A percentile compares a stretch with the other conserved stretches of the same genome.
phyloP scores from a whole-genome alignment of 176 grass and related monocot species.

The Oryza meridionalis region DNA sequence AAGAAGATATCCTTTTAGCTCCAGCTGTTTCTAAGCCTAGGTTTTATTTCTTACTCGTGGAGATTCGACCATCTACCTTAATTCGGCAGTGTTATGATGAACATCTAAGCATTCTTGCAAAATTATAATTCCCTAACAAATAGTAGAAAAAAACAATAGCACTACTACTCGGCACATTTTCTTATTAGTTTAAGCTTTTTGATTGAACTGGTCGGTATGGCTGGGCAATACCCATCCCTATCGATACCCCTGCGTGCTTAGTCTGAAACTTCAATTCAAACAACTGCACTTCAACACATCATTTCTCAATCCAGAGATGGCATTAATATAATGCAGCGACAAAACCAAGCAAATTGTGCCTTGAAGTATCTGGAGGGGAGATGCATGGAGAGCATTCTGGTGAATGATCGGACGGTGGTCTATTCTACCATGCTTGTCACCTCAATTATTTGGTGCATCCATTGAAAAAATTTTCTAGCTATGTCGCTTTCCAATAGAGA shows the following conservation, averaged over 20 bases:
- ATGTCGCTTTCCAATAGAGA: slow-evolving; percentile 20
- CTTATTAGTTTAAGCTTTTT: neutral
- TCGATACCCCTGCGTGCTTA: neutral
- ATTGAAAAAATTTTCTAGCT: neutral
- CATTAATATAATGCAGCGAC: neutral
- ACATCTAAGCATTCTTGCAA: neutral
- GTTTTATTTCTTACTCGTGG: neutral
- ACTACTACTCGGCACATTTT: neutral
- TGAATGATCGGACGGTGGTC: neutral
- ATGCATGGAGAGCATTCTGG: neutral
- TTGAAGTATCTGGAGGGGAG: neutral
- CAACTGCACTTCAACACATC: neutral
- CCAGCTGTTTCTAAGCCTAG: neutral
- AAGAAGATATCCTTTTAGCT: neutral
- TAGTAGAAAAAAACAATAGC: neutral
- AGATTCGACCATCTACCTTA: neutral
- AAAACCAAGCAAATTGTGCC: neutral
- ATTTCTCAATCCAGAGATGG: neutral
- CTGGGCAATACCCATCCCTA: neutral
- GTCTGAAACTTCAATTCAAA: neutral
- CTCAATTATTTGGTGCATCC: slow-evolving; percentile 19
- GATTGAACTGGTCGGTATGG: neutral
- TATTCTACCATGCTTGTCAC: neutral
- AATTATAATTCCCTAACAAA: neutral
- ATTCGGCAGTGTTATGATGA: neutral